Conservation (phyloP, 768 basidiomycete genomes). For the Dictyophora rubrovolvata region DNA sequence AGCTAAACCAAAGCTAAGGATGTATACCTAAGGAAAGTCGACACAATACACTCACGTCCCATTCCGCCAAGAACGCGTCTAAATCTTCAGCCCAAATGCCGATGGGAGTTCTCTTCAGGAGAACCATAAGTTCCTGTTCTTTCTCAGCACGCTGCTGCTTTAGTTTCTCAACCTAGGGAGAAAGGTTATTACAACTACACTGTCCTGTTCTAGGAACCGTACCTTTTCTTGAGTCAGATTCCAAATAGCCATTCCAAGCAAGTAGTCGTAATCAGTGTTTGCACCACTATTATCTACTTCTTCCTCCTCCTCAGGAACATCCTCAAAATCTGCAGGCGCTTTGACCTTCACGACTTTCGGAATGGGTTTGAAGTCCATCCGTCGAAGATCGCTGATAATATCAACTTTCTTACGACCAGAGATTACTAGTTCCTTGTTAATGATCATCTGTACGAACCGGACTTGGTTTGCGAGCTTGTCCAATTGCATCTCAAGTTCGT, state of each 20-base stretch:
- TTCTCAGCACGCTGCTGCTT: conserved; percentile 71
- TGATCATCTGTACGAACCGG: conserved; percentile 93
- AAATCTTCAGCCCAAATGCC: conserved; percentile 88
- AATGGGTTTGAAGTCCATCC: conserved; percentile 83
- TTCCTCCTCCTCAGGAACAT: conserved; percentile 43
- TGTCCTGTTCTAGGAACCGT: not conserved
- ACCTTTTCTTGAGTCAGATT: conserved; percentile 93
- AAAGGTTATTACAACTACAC: not conserved
- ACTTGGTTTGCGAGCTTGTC: conserved; percentile 91
- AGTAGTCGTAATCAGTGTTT: conserved; percentile 75
- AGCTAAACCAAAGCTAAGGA: conserved; percentile 20
- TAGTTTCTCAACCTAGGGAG: conserved; percentile 68
- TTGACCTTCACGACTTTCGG: conserved; percentile 67
- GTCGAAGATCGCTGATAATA: conserved; percentile 75
- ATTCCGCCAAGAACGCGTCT: conserved; percentile 70
- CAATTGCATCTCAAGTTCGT: conserved; percentile 67
- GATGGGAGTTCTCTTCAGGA: conserved; percentile 70
- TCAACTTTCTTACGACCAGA: conserved; percentile 83
- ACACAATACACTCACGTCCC: conserved; percentile 52
- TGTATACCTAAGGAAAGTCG: not conserved
- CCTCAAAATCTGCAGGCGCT: conserved; percentile 55
- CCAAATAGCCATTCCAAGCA: conserved; percentile 91
- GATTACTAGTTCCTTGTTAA: conserved; percentile 71
- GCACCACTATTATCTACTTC: conserved; percentile 31
- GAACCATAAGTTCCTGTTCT: conserved; percentile 64